phyloP scores from a whole-genome alignment of 805 yeast genomes.

The Zygoascus bituminiphila region DNA sequence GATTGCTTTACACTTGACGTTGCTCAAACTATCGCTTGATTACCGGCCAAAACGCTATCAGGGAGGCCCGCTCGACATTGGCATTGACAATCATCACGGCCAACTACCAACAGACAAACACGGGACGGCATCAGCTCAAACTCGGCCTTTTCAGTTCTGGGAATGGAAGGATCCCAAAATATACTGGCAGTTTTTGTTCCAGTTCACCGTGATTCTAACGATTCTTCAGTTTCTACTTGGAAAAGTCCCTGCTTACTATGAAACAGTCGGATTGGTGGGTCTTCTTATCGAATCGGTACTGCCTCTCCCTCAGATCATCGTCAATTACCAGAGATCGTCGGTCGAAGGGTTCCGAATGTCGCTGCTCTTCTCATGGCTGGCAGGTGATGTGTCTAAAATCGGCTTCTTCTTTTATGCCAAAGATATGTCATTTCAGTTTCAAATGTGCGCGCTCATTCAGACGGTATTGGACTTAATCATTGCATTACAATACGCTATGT shows the following conservation, averaged over 20 bases:
- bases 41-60: conserved; percentile 20
- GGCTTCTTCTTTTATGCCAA: conserved; percentile 12
- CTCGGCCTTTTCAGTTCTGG: conserved; percentile 59
- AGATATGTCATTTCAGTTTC: conserved; percentile 21
- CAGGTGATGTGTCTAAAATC: conserved; percentile 72
- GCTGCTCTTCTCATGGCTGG: conserved; percentile 72
- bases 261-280: conserved; percentile 51
- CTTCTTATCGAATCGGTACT: conserved; percentile 43
- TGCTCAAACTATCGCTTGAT: conserved; percentile 54
- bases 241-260: conserved; percentile 35
- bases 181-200: conserved; percentile 56
- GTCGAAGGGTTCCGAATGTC: conserved; percentile 74
- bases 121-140: no score
- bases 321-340: conserved; percentile 71
- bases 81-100: neutral
- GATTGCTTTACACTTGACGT: conserved; percentile 66
- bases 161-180: conserved; percentile 61
- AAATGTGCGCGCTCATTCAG: conserved; percentile 22
- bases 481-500: conserved; percentile 23
- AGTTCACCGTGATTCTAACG: conserved; percentile 35
- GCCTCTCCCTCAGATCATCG: conserved; percentile 47
- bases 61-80: conserved; percentile 15
- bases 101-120: no score
- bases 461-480: conserved; percentile 18
- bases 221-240: conserved; percentile 36